Evolutionary conservation across 345 rosid genomes (phyloP).

Genomic region (Cardamine occulta): DNA sequence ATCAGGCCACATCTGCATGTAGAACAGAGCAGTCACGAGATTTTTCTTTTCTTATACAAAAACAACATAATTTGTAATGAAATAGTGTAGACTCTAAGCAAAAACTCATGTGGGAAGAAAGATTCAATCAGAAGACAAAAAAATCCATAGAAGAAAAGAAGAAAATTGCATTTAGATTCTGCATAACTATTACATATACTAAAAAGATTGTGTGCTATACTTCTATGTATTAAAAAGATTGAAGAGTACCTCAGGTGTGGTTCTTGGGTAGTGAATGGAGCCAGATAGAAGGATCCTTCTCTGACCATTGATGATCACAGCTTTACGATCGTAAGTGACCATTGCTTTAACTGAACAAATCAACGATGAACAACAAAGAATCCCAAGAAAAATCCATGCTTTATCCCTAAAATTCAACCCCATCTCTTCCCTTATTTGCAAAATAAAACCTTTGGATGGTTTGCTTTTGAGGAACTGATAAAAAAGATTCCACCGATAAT

Average conservation of each 20-base stretch:
- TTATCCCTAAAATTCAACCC: constrained; percentile 13
- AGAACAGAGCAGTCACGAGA: constrained; percentile 21
- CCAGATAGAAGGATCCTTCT: constrained; percentile 62
- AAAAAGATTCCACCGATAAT: constrained; percentile 15
- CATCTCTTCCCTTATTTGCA: constrained; percentile 13
- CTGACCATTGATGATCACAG: constrained; percentile 58
- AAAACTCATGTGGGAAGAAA: constrained; percentile 9
- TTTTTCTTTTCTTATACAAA: background rate
- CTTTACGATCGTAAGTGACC: constrained; percentile 56
- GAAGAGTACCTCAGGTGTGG: constrained; percentile 59
- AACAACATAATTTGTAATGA: background rate
- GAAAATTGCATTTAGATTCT: background rate
- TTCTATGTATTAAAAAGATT: background rate
- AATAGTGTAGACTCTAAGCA: constrained; percentile 22
- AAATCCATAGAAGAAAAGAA: background rate
- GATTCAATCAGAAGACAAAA: background rate
- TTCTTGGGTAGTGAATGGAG: constrained; percentile 67
- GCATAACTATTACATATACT: background rate
- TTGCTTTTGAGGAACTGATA: constrained; percentile 12
- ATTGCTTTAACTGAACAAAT: constrained; percentile 29
- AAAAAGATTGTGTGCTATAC: background rate
- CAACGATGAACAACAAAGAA: constrained; percentile 40
- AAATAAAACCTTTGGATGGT: background rate
- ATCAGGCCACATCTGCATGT: constrained; percentile 77
- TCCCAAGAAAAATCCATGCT: constrained; percentile 22